These are phyloP conservation scores for Neurospora sp. DNA, from an alignment of 495 filamentous ascomycete species.

Conservation along the genomic window DNA sequence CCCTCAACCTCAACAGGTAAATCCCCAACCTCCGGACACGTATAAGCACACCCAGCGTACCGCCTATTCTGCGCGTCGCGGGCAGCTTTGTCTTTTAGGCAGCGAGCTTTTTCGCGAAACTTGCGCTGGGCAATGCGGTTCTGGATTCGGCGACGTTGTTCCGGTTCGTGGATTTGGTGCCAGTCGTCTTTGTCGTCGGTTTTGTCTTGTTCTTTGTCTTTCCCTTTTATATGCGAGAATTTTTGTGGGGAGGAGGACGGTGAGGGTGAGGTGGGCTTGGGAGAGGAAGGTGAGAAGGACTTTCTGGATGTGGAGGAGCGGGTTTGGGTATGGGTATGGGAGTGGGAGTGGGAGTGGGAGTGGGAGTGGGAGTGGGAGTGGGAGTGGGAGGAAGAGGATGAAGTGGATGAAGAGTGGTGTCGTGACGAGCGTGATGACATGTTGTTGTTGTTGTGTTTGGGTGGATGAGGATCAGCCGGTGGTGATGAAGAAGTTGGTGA, in stretches of 20 bases:
- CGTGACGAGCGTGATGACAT: neutral
- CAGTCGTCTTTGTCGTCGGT: slow-evolving; percentile 37
- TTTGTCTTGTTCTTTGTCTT: neutral
- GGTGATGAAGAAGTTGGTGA: neutral
- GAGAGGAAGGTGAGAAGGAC: neutral
- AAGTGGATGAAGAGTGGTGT: neutral
- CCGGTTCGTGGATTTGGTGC: slow-evolving; percentile 48
- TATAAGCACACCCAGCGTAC: slow-evolving; percentile 45
- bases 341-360: too few species aligned
- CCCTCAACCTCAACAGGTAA: slow-evolving; percentile 29
- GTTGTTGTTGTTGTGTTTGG: neutral
- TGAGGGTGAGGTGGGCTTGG: neutral
- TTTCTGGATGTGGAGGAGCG: too few species aligned
- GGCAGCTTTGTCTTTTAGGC: slow-evolving; percentile 46
- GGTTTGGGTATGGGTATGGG: too few species aligned
- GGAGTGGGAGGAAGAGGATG: neutral
- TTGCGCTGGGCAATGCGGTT: slow-evolving; percentile 53
- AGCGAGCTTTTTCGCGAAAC: slow-evolving; percentile 50
- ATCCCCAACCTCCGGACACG: slow-evolving; percentile 39
- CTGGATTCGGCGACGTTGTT: slow-evolving; percentile 50
- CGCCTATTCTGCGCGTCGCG: slow-evolving; percentile 46
- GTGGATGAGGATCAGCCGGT: neutral
- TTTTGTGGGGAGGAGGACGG: neutral
- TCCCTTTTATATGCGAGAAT: too few species aligned
- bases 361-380: neutral